Conservation (phyloP, 352 stramenopile genomes). For the Pythium dissotocum region DNA sequence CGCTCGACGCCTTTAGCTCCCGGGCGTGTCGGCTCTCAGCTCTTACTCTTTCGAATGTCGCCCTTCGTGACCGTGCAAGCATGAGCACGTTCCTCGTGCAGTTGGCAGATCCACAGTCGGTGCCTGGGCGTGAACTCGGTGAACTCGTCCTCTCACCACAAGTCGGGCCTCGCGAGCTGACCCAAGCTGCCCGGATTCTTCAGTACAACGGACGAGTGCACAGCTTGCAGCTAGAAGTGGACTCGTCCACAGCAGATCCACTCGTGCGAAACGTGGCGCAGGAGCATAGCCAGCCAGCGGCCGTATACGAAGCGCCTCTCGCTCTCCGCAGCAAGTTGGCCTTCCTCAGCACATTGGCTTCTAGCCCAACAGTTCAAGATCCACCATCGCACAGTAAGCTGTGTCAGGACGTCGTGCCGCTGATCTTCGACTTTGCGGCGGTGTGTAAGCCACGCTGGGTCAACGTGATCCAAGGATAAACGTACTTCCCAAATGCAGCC, state of each 20-base stretch:
- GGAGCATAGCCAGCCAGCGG: constrained; percentile 1
- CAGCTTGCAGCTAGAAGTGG: constrained; percentile 15
- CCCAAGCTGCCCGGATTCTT: neutral
- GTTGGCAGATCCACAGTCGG: constrained; percentile 7
- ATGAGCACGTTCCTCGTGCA: constrained; percentile 4
- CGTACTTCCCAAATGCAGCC: neutral
- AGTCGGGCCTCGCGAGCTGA: neutral
- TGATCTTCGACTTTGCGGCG: constrained; percentile 19
- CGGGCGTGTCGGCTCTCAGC: neutral
- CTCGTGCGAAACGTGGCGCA: neutral
- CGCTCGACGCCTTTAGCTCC: constrained; percentile 7
- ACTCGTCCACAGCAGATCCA: constrained; percentile 2
- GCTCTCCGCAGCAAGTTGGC: constrained; percentile 12
- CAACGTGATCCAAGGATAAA: constrained; percentile 2
- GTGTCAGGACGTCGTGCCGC: constrained; percentile 10
- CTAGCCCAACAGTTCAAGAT: neutral
- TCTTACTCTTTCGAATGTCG: constrained; percentile 13
- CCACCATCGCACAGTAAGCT: neutral
- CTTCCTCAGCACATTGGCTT: constrained; percentile 5
- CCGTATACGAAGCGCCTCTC: constrained; percentile 1
- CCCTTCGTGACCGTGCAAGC: constrained; percentile 2
- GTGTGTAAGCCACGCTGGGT: constrained; percentile 15
- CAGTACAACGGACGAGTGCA: constrained; percentile 11
- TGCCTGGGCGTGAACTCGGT: constrained; percentile 1
- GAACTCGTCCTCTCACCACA: constrained; percentile 13